phyloP scores from a whole-genome alignment of 768 basidiomycete genomes.

The Neoboletus magnificus region DNA sequence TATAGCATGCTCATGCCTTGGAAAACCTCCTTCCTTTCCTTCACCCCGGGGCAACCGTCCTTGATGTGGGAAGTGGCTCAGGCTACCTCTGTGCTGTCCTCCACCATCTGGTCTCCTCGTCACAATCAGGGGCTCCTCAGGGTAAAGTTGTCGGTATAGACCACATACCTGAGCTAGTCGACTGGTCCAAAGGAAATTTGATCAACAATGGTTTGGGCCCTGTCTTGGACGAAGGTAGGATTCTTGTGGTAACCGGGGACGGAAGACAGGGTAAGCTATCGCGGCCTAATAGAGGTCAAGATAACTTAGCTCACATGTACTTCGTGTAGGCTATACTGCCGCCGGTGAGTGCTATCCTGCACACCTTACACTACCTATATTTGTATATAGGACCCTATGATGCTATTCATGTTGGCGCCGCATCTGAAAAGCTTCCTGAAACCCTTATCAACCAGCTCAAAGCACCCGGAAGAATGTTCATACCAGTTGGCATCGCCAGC shows the following conservation, averaged over 20 bases:
- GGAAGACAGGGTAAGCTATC: conserved; percentile 62
- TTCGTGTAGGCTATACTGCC: conserved; percentile 34
- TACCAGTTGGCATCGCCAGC: conserved; percentile 69
- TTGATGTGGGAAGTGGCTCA: conserved; percentile 89
- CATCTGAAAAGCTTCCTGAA: conserved; percentile 70
- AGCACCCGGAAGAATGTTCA: conserved; percentile 80
- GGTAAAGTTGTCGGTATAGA: conserved; percentile 87
- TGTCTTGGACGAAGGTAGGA: conserved; percentile 50
- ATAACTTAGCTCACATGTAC: not conserved
- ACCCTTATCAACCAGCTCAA: conserved; percentile 77
- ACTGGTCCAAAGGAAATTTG: conserved; percentile 68
- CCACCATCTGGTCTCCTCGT: conserved; percentile 58
- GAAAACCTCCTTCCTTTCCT: conserved; percentile 77
- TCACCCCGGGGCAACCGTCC: conserved; percentile 64
- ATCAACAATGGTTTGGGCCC: conserved; percentile 57
- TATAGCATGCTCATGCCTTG: conserved; percentile 81
- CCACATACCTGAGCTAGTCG: conserved; percentile 77
- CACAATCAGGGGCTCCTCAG: conserved; percentile 16
- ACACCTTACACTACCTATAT: not conserved
- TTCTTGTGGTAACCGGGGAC: conserved; percentile 72
- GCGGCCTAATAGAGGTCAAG: not conserved
- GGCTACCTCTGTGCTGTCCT: conserved; percentile 85
- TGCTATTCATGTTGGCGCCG: conserved; percentile 93
- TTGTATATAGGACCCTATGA: conserved; percentile 61
- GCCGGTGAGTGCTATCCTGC: conserved; percentile 27